phyloP scores from a whole-genome alignment of 371 early-diverging fungal species.

The Catenaria anguillulae region DNA sequence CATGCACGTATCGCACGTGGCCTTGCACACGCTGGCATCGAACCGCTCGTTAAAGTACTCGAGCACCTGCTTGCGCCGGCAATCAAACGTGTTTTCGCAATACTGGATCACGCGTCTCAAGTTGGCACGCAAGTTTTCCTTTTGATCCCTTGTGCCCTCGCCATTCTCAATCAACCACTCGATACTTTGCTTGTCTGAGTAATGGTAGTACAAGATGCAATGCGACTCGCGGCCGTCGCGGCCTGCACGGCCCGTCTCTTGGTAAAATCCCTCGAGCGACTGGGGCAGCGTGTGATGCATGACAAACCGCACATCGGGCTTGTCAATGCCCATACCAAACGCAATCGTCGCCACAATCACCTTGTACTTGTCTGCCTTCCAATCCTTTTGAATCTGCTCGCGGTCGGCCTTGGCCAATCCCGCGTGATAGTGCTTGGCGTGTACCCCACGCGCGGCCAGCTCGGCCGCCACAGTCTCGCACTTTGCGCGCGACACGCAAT shows the following conservation, averaged over 20 bases:
- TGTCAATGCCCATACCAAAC: constrained; percentile 99
- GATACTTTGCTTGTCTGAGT: constrained; percentile 56
- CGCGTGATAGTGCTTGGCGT: constrained; percentile 82
- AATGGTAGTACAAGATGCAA: constrained; percentile 82
- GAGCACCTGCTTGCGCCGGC: constrained; percentile 82
- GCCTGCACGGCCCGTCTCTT: constrained; percentile 98
- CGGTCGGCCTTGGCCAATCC: constrained; percentile 81
- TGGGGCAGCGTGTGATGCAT: constrained; percentile 93
- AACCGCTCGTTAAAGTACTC: constrained; percentile 93
- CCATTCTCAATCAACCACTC: constrained; percentile 70
- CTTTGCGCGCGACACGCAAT: constrained; percentile 70
- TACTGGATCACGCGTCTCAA: constrained; percentile 77
- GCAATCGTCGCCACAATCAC: constrained; percentile 98
- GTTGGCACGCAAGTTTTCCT: constrained; percentile 71
- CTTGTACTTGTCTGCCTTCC: constrained; percentile 62
- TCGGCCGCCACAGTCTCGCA: constrained; percentile 80
- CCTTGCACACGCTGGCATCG: constrained; percentile 44
- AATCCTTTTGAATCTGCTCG: constrained; percentile 61
- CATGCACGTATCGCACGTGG: constrained; percentile 91
- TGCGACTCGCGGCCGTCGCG: constrained; percentile 81
- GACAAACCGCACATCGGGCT: constrained; percentile 96
- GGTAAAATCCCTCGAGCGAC: constrained; percentile 97
- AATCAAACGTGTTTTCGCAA: constrained; percentile 89
- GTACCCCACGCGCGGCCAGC: constrained; percentile 23
- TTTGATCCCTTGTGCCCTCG: constrained; percentile 68